Evolutionary conservation across 306 rosid species (phyloP), one percentile per base, ranked within the genome.

Genomic region (Trifolium subterraneum): DNA sequence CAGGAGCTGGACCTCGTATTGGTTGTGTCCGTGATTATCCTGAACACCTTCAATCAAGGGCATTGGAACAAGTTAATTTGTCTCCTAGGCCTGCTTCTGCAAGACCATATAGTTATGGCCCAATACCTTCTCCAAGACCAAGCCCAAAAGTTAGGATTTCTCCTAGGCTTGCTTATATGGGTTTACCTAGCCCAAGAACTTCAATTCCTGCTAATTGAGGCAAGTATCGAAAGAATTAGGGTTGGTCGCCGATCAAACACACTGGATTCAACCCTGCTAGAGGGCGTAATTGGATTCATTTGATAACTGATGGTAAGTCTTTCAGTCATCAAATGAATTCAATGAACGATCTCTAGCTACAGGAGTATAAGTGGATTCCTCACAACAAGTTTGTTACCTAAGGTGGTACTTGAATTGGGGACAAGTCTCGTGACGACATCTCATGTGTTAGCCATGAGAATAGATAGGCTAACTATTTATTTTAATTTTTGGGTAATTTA

Each of bases 21-120:
- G 97, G 99, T 58, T 92, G 97, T 64, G 97, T 94, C 18, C 93
- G 99, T 48, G 97, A 94, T 87, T 94, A 94, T 70, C 97, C 97
- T 52, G 71, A 74, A 1, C 93, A 87, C 50, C 91, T 94, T n/a
- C 97, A 92, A 72, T 80, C 85, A 18, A 90, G 92, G 64, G 99
- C 99, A 23, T 64, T 94, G 80, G 99, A 94, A 66, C 99, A 94
- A 39, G 96, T 94, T 68, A 86, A 82, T 75, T 70, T 94, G 39
- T 94, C 99, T 0, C 99, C 99, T 0, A 79, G 88, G 6, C 82
- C 88, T 18, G 85, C 81, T 74, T 25, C 83, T 45, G 87, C 85
- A 48, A 22, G 79, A 2, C 35, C 27, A 4, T 51, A 39, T 23
- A 78, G 39, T 16, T 87, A 81, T 38, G 99, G 99, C 65, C 99